These are phyloP conservation scores for Diplosphaera chodatii DNA, from an alignment of 139 green algal genomes.

Conservation along the genomic window DNA sequence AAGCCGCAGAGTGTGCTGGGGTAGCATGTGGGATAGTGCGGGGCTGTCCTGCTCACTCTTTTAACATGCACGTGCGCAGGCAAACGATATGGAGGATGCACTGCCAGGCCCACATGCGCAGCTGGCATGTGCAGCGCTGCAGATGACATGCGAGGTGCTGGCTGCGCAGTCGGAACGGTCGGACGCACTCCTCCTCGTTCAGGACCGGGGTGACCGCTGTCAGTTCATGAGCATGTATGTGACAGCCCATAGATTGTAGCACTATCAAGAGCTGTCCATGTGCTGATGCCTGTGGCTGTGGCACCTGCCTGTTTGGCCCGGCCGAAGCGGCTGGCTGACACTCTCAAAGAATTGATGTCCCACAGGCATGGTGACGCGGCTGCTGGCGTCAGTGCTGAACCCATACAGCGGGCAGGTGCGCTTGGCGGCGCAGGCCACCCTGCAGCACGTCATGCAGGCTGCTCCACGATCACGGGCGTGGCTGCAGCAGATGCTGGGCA, in stretches of 20 bases:
- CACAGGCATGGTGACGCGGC: too few relatives aligned
- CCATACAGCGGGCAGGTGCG: neutral
- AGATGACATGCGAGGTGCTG: slow-evolving; percentile 19
- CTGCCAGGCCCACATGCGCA: slow-evolving; percentile 4
- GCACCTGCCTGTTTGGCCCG: too few relatives aligned
- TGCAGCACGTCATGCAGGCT: neutral
- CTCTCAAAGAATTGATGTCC: too few relatives aligned
- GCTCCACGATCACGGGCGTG: neutral
- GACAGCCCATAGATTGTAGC: too few relatives aligned
- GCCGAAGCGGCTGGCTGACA: too few relatives aligned
- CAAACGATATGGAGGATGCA: neutral
- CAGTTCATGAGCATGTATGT: too few relatives aligned
- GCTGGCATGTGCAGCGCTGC: slow-evolving; percentile 4
- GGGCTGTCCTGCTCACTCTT: too few relatives aligned
- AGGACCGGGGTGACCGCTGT: too few relatives aligned
- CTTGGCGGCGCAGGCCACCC: neutral
- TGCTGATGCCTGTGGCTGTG: too few relatives aligned
- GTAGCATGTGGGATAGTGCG: too few relatives aligned
- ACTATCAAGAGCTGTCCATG: too few relatives aligned
- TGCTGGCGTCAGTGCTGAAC: neutral
- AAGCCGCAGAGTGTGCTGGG: too few relatives aligned
- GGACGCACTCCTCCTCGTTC: neutral
- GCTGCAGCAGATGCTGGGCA: neutral
- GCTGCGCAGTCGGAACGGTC: neutral
- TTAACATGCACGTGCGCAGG: neutral